phyloP scores from a whole-genome alignment of 2,329 filamentous ascomycete species.

The Immersiporthe knoxdaviesiana region DNA sequence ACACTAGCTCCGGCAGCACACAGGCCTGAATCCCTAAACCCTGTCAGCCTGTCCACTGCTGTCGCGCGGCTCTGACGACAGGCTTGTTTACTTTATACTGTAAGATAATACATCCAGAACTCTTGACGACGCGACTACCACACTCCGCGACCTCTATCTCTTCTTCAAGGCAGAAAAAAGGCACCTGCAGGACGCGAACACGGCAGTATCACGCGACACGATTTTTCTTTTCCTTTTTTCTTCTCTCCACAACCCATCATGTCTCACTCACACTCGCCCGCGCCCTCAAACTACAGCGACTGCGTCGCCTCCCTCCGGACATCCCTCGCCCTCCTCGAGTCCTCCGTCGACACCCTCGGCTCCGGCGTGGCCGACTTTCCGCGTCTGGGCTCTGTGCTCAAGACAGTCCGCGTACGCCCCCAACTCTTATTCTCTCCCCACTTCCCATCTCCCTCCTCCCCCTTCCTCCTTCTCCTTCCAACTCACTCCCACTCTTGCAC shows the following conservation, averaged over 20 bases:
- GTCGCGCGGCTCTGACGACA: background rate
- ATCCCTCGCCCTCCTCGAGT: constrained; percentile 64
- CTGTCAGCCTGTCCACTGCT: background rate
- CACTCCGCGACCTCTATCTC: too few species aligned
- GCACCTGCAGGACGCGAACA: background rate
- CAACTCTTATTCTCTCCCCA: background rate
- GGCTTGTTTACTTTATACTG: background rate
- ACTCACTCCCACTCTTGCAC: background rate
- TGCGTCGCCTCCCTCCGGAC: constrained; percentile 63
- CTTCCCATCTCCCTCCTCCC: too few species aligned
- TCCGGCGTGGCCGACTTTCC: constrained; percentile 62
- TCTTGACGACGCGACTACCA: background rate
- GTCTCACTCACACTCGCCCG: constrained; percentile 22
- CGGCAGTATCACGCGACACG: background rate
- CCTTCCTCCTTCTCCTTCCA: background rate
- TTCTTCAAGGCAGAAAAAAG: background rate
- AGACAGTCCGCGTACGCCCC: constrained; percentile 57
- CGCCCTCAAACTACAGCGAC: constrained; percentile 50
- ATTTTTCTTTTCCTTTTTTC: background rate
- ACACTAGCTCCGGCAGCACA: background rate
- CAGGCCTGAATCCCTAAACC: background rate
- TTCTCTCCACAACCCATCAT: constrained; percentile 7
- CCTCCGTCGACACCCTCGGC: constrained; percentile 61
- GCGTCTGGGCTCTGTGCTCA: constrained; percentile 57
- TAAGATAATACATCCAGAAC: background rate